Percentiles rank a stretch among this genome's conserved stretches.
phyloP scores from a whole-genome alignment of 2,329 filamentous ascomycete genomes.

The Neurospora sp. region DNA sequence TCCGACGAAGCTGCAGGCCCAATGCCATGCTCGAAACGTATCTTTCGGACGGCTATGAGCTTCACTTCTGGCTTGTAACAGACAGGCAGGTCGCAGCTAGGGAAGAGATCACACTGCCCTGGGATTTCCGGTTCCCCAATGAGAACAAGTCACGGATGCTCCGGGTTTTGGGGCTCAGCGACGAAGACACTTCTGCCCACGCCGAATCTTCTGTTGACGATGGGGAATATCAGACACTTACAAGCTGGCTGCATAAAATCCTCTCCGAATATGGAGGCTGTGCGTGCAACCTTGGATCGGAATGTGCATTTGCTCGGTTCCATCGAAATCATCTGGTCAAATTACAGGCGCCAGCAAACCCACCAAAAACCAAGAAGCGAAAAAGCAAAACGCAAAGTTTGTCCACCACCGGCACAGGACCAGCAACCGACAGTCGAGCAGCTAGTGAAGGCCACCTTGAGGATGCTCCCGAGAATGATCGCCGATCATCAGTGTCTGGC shows the following conservation, averaged over 20 bases:
- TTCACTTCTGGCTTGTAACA: slow-evolving; percentile 88
- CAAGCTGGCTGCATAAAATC: slow-evolving; percentile 57
- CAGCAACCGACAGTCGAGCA: slow-evolving; percentile 53
- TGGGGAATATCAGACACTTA: slow-evolving; percentile 49
- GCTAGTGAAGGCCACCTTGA: slow-evolving; percentile 52
- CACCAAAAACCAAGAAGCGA: slow-evolving; percentile 39
- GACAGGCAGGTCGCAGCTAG: slow-evolving; percentile 60
- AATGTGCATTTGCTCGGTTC: slow-evolving; percentile 55
- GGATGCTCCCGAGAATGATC: slow-evolving; percentile 43
- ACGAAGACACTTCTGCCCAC: slow-evolving; percentile 42
- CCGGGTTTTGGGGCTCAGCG: slow-evolving; percentile 50
- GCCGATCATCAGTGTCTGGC: slow-evolving; percentile 37
- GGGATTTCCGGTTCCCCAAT: slow-evolving; percentile 57
- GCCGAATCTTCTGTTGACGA: slow-evolving; percentile 47
- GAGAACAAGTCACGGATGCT: slow-evolving; percentile 43
- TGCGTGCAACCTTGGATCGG: slow-evolving; percentile 55
- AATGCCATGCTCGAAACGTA: slow-evolving; percentile 85
- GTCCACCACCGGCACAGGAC: slow-evolving; percentile 52
- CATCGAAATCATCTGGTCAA: slow-evolving; percentile 46
- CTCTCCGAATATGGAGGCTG: slow-evolving; percentile 72
- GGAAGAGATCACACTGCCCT: slow-evolving; percentile 54
- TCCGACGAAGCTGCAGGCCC: slow-evolving; percentile 83
- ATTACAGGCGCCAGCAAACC: slow-evolving; percentile 28
- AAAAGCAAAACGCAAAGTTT: slow-evolving; percentile 43
- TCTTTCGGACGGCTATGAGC: slow-evolving; percentile 66